A percentile compares a stretch with the other conserved stretches of the same genome.
Evolutionary conservation across 1,139 yeast species (phyloP).

Genomic region (Candida neerlandica): DNA sequence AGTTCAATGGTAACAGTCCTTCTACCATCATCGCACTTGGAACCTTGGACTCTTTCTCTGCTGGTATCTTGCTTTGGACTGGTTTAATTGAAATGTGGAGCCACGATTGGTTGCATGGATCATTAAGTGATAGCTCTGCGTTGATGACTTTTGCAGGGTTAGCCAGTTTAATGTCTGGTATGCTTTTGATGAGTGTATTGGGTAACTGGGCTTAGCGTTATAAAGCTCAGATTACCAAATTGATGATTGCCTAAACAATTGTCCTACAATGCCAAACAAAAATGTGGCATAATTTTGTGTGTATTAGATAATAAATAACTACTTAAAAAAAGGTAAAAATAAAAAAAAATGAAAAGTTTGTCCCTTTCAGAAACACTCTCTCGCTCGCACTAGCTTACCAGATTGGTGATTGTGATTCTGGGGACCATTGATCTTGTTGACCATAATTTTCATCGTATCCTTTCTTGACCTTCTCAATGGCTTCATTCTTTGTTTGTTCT

Average conservation of each 20-base stretch:
- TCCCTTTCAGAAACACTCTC: no score
- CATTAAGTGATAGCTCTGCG: conserved; percentile 23
- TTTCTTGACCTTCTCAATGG: conserved; percentile 22
- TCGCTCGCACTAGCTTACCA: background rate
- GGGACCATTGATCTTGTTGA: conserved; percentile 29
- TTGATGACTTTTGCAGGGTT: conserved; percentile 24
- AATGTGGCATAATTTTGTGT: no score
- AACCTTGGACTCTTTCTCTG: conserved; percentile 36
- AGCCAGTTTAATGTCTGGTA: conserved; percentile 29
- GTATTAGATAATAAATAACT: no score
- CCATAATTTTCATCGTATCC: conserved; percentile 36
- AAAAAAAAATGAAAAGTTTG: no score
- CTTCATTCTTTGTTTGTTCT: conserved; percentile 27
- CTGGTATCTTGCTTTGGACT: conserved; percentile 38
- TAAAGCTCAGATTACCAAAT: no score
- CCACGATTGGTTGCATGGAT: conserved; percentile 36
- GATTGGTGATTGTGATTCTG: conserved; percentile 29
- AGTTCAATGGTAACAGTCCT: conserved; percentile 33
- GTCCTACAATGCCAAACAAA: no score
- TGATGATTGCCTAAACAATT: no score
- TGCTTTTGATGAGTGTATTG: conserved; percentile 39
- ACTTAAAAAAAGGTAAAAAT: no score
- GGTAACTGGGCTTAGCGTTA: conserved; percentile 40
- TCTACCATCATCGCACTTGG: conserved; percentile 35
- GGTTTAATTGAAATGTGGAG: conserved; percentile 38